A percentile compares a stretch with the other conserved stretches of the same genome.
Conservation (phyloP, 148 eudicot genomes). For the Rhododendron ovatum region DNA sequence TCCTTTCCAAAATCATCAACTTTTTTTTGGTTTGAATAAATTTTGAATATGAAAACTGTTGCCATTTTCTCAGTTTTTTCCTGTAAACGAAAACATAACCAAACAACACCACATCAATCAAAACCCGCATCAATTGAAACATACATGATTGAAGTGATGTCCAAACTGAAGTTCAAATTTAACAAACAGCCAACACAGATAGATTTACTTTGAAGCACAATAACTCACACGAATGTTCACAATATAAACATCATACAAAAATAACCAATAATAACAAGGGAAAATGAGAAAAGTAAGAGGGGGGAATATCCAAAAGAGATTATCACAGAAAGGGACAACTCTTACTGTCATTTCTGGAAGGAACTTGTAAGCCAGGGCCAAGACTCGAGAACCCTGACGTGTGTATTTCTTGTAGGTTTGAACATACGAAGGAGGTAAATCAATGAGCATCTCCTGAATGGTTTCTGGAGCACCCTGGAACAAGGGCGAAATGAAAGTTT, state of each 20-base stretch:
- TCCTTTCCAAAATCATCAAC: neutral
- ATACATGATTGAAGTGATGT: neutral
- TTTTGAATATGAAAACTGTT: neutral
- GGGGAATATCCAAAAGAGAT: too few species aligned
- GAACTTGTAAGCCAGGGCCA: conserved; percentile 88
- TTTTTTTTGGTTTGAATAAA: neutral
- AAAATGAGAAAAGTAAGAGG: neutral
- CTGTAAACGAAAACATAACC: neutral
- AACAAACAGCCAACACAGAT: neutral
- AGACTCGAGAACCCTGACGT: conserved; percentile 94
- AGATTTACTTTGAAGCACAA: neutral
- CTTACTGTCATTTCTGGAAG: conserved; percentile 95
- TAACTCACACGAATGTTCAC: neutral
- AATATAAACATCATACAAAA: neutral
- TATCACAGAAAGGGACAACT: neutral
- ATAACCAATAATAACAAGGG: neutral
- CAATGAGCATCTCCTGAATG: conserved; percentile 73
- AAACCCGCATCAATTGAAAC: neutral
- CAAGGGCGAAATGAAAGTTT: neutral
- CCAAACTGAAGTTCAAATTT: neutral
- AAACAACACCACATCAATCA: neutral
- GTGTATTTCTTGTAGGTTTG: conserved; percentile 89
- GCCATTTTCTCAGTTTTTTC: neutral
- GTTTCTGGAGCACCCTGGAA: conserved; percentile 98
- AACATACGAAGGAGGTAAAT: conserved; percentile 70